Base-by-base conservation (phyloP, 163 green algal species). In the Chloromonas sp. region DNA sequence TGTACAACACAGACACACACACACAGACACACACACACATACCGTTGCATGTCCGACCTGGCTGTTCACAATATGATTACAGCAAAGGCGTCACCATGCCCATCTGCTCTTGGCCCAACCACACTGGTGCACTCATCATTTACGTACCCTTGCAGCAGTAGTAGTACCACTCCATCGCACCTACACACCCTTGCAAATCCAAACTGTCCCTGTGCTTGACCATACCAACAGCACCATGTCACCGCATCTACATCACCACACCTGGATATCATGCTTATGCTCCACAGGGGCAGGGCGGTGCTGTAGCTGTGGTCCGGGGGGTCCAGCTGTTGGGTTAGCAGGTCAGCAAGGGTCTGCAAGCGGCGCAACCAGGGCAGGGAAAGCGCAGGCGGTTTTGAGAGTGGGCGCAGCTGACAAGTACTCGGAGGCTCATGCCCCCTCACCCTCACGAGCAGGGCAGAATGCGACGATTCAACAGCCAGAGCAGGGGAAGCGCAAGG, bases 191-290 rank as follows among this genome's bases (percentile, higher is more conserved):
- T 36, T 36, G 36, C 36, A 36, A 36, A 36, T 36, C 36, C 36
- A 36, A 36, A 36, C 36, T 36, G 36, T 36, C 36, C 36, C 36
- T 36, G 36, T 36, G 36, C 36, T 36, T 36, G 36, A 36, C 36
- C 36, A 36, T 36, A 36, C 36, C 36, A 36, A 36, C 36, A 36
- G 36, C 36, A 36, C 36, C 36, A 36, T 36, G 36, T 36, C 36
- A 36, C 36, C 36, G 36, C 36, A 36, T 36, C 13, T 79, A 2
- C 74, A 11, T 57, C 1, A 14, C 36, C 77, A 2, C 77, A 81
- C 77, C 77, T 81, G 14, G 77, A 81, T 8, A 57, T 57, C n/a
- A 81, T 81, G 77, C 61, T 81, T 36, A 81, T 81, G 77, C 77
- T 57, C 77, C 77, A 81, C n/a, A 81, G n/a, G 1, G 77, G 77